These are phyloP conservation scores for Centaurea solstitialis DNA, from an alignment of 129 eudicot species.

Conservation along the genomic window DNA sequence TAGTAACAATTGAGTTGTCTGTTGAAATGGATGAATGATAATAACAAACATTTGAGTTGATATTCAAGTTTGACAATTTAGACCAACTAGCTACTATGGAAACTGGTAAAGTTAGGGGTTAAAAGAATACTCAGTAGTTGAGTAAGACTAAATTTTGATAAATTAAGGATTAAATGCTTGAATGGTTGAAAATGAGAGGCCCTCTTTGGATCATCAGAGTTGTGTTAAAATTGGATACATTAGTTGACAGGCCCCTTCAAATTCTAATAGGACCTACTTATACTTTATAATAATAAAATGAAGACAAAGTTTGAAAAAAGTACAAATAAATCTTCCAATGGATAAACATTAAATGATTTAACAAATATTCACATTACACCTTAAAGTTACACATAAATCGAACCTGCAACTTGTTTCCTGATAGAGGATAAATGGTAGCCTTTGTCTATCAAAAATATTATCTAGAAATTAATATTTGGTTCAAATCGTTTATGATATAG, in stretches of 20 bases:
- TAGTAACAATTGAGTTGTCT: background rate
- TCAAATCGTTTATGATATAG: constrained; percentile 8
- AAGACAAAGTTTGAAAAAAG: background rate
- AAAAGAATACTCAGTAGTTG: background rate
- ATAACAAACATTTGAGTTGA: background rate
- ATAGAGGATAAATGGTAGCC: background rate
- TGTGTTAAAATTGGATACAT: background rate
- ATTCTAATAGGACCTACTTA: background rate
- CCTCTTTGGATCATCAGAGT: background rate
- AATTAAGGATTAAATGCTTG: background rate
- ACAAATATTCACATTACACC: background rate
- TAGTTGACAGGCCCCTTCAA: background rate
- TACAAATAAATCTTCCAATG: background rate
- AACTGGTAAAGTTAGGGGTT: background rate
- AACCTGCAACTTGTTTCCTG: background rate
- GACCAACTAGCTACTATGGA: background rate
- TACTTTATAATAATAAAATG: background rate
- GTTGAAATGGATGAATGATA: background rate
- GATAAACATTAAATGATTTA: background rate
- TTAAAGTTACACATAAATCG: background rate
- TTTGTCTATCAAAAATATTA: background rate
- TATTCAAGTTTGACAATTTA: background rate
- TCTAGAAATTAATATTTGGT: background rate
- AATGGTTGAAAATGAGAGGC: background rate
- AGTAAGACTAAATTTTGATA: background rate